phyloP scores from a whole-genome alignment of 495 filamentous ascomycete genomes.

The Cercophora scortea region DNA sequence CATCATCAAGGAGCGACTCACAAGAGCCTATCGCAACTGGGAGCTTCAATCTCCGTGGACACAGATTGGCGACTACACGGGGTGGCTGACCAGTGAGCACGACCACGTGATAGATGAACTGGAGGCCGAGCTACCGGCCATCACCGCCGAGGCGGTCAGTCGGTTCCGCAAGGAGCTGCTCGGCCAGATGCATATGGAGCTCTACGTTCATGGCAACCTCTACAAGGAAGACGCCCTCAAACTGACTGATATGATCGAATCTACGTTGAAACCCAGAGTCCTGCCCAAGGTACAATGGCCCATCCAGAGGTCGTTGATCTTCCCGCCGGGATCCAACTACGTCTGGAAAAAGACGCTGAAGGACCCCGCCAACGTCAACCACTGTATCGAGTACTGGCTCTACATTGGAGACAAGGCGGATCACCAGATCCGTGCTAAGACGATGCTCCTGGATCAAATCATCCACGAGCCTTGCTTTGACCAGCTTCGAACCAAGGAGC shows the following conservation, averaged over 20 bases:
- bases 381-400: constrained; percentile 89
- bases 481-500: constrained; percentile 90
- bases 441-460: constrained; percentile 81
- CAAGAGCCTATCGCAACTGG: constrained; percentile 72
- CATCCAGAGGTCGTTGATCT: constrained; percentile 64
- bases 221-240: constrained; percentile 92
- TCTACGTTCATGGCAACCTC: constrained; percentile 84
- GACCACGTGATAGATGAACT: constrained; percentile 77
- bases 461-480: constrained; percentile 91
- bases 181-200: constrained; percentile 78
- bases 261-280: constrained; percentile 64
- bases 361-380: constrained; percentile 90
- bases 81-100: constrained; percentile 69
- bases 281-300: constrained; percentile 76
- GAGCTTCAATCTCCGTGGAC: constrained; percentile 82
- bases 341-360: constrained; percentile 71
- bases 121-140: constrained; percentile 62
- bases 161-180: constrained; percentile 75
- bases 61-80: constrained; percentile 78
- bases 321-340: constrained; percentile 75
- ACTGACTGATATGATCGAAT: constrained; percentile 75
- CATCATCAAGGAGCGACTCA: constrained; percentile 81
- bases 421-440: constrained; percentile 59
- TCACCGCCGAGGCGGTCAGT: constrained; percentile 67
- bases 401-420: constrained; percentile 70